Percentiles rank a stretch among this genome's conserved stretches.
phyloP scores from a whole-genome alignment of 257 asterid species.

The Solanum clarkiae region DNA sequence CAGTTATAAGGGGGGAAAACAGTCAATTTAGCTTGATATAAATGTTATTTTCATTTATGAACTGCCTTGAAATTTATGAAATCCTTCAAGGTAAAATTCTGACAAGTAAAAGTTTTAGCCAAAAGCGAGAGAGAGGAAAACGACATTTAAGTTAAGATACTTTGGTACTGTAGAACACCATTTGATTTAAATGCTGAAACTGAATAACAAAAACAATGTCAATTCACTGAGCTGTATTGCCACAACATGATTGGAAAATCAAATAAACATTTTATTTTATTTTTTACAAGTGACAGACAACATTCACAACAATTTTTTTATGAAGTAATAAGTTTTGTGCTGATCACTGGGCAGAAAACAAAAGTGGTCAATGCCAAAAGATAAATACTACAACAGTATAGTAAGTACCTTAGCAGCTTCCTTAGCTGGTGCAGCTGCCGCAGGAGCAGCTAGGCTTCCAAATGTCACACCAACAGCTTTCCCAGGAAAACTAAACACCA shows the following conservation, averaged over 20 bases:
- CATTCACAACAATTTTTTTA: background rate
- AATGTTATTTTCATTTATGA: background rate
- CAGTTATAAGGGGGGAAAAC: background rate
- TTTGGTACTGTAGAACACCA: background rate
- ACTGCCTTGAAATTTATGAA: background rate
- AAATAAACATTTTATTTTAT: background rate
- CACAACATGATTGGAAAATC: background rate
- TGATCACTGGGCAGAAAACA: background rate
- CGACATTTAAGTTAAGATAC: background rate
- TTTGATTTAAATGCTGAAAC: background rate
- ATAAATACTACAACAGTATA: background rate
- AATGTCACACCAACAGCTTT: slow-evolving; percentile 69
- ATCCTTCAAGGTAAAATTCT: background rate
- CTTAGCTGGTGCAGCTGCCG: slow-evolving; percentile 41
- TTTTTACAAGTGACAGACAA: background rate
- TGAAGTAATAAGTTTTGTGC: background rate
- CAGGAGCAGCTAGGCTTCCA: slow-evolving; percentile 38
- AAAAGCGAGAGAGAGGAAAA: background rate
- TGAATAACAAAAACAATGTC: background rate
- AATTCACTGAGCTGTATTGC: background rate
- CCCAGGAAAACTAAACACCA: slow-evolving; percentile 43
- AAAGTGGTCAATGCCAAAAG: background rate
- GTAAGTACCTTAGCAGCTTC: slow-evolving; percentile 31
- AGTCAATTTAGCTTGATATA: background rate
- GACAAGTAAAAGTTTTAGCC: background rate